Base-by-base conservation (phyloP, 805 yeast genomes). In the Ogataea methanolica region DNA sequence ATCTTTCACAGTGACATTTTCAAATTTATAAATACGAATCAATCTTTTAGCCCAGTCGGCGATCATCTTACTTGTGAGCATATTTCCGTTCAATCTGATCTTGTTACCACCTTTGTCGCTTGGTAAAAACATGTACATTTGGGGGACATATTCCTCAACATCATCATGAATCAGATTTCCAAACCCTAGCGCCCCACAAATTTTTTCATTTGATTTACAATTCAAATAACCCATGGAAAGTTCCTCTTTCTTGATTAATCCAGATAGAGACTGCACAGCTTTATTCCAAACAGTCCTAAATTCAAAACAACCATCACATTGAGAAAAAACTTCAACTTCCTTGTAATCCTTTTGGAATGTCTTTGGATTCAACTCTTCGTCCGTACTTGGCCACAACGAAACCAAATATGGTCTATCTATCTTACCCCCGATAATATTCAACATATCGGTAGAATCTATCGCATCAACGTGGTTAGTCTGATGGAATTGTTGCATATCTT, bases 301-400 rank as follows among this genome's bases (percentile, higher is more conserved):
- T 15, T 74, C 76, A 39, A 70, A 55, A 53, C 88, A 79, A 43
- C 74, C 73, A 16, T 71, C 69, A 56, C 85, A 80, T 8, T 58
- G 53, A 14, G 62, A 56, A 46, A 76, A 79, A 5, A 65, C 58
- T n/a, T 57, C 55, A 45, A 70, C 70, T 5, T 65, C 63, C 5
- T 62, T 56, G 19, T 54, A 52, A 21, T 69, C 72, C 6, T 52
- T 57, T 44, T 68, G 67, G 33, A 72, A 63, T 36, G 64, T 67
- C 3, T 59, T 52, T 19, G 46, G 50, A 44, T 63, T 59, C 56
- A 71, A 64, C 46, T 76, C 68, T 29, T 74, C 62, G 41, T 73
- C 70, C 5, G 73, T 63, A 3, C 81, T 65, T 2, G 91, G 90
- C 79, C 85, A 85, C 50, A 86, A 81, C 15, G 86, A 75, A 4